Evolutionary conservation across 1,139 yeast genomes (phyloP).

Genomic region (Candida smagusa): DNA sequence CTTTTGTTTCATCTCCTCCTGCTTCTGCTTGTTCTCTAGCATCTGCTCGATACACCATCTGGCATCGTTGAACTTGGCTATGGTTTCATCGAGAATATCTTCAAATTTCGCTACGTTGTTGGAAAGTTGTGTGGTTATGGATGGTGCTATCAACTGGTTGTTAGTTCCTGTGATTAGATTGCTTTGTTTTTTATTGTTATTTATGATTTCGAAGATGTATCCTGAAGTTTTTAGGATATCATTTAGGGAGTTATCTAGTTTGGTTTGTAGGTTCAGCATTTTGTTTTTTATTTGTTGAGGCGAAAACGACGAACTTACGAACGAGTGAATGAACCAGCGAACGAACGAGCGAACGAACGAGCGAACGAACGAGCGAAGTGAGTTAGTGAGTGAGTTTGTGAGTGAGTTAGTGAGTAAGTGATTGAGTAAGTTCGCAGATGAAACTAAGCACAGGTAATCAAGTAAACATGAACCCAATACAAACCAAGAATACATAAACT

Average conservation of each 20-base stretch:
- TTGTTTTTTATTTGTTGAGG: too few species aligned
- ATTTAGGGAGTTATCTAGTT: constrained; percentile 38
- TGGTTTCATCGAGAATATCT: constrained; percentile 43
- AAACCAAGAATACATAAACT: too few species aligned
- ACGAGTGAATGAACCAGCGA: too few species aligned
- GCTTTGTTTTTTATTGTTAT: constrained; percentile 41
- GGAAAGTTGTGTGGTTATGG: constrained; percentile 39
- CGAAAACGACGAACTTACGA: too few species aligned
- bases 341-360: too few species aligned
- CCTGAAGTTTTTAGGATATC: constrained; percentile 45
- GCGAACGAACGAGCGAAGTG: too few species aligned
- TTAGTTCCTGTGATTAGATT: constrained; percentile 44
- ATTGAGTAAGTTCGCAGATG: too few species aligned
- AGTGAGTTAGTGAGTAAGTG: too few species aligned
- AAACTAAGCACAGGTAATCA: too few species aligned
- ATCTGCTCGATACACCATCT: constrained; percentile 47
- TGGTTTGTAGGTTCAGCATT: constrained; percentile 38
- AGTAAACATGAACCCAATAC: too few species aligned
- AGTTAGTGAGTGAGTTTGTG: too few species aligned
- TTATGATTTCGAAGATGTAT: constrained; percentile 43
- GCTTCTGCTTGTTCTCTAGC: constrained; percentile 41
- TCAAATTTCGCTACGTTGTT: constrained; percentile 38
- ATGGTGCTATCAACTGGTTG: constrained; percentile 41
- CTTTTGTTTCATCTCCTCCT: constrained; percentile 37
- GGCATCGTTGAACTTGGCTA: constrained; percentile 43